Percentiles rank a stretch among this genome's conserved stretches.
phyloP scores from a whole-genome alignment of 164 flowering plant species.

The Cinnamomum chago region DNA sequence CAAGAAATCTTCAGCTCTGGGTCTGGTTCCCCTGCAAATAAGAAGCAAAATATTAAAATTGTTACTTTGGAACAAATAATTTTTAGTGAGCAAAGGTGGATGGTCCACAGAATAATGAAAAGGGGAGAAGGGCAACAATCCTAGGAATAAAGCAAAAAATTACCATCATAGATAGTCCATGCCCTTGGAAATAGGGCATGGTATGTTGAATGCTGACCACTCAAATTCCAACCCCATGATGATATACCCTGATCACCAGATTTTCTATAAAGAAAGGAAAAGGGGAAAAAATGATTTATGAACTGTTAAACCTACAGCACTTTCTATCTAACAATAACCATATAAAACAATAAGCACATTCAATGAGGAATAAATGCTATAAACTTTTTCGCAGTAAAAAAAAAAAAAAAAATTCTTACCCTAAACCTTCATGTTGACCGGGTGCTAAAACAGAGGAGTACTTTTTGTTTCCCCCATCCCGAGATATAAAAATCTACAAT shows the following conservation, averaged over 20 bases:
- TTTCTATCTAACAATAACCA: no score
- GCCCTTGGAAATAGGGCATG: slow-evolving; percentile 98
- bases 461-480: slow-evolving; percentile 82
- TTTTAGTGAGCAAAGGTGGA: neutral
- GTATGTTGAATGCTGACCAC: slow-evolving; percentile 98
- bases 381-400: neutral
- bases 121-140: neutral
- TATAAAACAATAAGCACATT: neutral
- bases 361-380: neutral
- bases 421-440: slow-evolving; percentile 91
- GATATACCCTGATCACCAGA: slow-evolving; percentile 75
- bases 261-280: slow-evolving; percentile 44
- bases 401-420: slow-evolving; percentile 38
- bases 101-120: neutral
- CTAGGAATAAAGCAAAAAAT: neutral
- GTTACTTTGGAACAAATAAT: neutral
- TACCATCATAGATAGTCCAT: slow-evolving; percentile 99
- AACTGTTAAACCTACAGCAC: neutral
- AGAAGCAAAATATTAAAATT: neutral
- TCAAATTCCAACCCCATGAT: slow-evolving; percentile 98
- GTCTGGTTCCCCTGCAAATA: slow-evolving; percentile 86
- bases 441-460: slow-evolving; percentile 95
- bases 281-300: neutral
- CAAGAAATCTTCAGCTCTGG: slow-evolving; percentile 96
- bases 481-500: slow-evolving; percentile 88